Conservation (phyloP, 495 filamentous ascomycete genomes). For the Trichoderma reesei region DNA sequence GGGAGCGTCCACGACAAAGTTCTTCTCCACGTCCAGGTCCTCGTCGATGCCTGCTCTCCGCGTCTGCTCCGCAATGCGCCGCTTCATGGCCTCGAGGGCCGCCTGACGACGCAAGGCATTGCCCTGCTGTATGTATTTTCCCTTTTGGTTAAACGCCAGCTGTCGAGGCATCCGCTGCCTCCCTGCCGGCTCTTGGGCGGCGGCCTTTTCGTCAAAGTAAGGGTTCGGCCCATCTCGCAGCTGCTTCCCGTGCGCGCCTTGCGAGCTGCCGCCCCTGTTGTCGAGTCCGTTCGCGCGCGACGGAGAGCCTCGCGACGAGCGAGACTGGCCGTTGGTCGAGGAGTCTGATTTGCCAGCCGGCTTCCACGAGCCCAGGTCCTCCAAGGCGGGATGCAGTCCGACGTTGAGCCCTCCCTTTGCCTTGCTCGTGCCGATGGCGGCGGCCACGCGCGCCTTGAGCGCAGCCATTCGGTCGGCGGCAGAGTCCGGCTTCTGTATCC, state of each 20-base stretch:
- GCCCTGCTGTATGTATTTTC: constrained; percentile 92
- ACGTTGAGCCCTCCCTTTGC: constrained; percentile 73
- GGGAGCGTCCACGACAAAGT: constrained; percentile 73
- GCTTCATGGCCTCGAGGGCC: constrained; percentile 87
- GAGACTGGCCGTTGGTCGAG: constrained; percentile 17
- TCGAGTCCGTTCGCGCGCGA: constrained; percentile 11
- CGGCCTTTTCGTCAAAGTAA: constrained; percentile 71
- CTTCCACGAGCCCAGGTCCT: constrained; percentile 57
- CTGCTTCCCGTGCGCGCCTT: background rate
- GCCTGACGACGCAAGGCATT: constrained; percentile 78
- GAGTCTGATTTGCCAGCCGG: constrained; percentile 31
- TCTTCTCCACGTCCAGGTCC: constrained; percentile 79
- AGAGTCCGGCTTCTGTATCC: constrained; percentile 42
- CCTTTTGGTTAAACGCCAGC: constrained; percentile 88
- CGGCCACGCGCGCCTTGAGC: constrained; percentile 76
- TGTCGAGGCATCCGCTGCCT: constrained; percentile 59
- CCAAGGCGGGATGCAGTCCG: constrained; percentile 80
- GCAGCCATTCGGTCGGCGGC: constrained; percentile 48
- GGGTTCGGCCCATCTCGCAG: constrained; percentile 52
- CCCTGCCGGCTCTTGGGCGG: constrained; percentile 50
- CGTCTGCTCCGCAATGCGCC: constrained; percentile 74
- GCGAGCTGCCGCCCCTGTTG: background rate
- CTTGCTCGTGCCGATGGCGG: constrained; percentile 53
- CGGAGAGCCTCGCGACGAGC: constrained; percentile 11
- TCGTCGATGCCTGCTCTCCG: constrained; percentile 86